phyloP scores from a whole-genome alignment of 495 filamentous ascomycete species.

The Trichoderma erinaceum region DNA sequence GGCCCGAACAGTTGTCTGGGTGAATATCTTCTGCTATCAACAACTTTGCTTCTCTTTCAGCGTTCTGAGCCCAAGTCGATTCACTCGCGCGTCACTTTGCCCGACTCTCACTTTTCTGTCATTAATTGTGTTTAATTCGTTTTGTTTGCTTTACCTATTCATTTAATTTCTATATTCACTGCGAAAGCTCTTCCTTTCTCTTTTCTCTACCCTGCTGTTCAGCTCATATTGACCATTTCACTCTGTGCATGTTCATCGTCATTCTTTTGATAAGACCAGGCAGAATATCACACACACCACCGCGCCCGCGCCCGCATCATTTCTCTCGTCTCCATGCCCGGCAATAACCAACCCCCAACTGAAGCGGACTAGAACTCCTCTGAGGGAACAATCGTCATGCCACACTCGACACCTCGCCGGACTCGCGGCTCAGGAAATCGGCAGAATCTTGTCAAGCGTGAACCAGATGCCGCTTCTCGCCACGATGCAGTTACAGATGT shows the following conservation, averaged over 20 bases:
- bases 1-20: background rate
- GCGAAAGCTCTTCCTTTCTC: background rate
- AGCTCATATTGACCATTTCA: background rate
- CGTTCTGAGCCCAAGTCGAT: background rate
- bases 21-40: background rate
- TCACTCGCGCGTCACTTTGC: conserved; percentile 4
- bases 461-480: background rate
- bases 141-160: background rate
- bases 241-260: background rate
- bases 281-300: no score
- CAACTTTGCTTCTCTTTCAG: background rate
- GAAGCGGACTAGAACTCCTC: background rate
- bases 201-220: background rate
- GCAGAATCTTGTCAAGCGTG: background rate
- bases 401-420: background rate
- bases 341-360: background rate
- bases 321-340: background rate
- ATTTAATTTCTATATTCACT: background rate
- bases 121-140: background rate
- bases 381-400: background rate
- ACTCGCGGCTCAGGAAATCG: background rate
- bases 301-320: no score
- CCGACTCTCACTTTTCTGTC: background rate
- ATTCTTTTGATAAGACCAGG: no score
- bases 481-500: background rate